Percentiles rank a stretch among this genome's conserved stretches.
phyloP scores from a whole-genome alignment of 495 filamentous ascomycete species.

The Penicillium paradoxum region DNA sequence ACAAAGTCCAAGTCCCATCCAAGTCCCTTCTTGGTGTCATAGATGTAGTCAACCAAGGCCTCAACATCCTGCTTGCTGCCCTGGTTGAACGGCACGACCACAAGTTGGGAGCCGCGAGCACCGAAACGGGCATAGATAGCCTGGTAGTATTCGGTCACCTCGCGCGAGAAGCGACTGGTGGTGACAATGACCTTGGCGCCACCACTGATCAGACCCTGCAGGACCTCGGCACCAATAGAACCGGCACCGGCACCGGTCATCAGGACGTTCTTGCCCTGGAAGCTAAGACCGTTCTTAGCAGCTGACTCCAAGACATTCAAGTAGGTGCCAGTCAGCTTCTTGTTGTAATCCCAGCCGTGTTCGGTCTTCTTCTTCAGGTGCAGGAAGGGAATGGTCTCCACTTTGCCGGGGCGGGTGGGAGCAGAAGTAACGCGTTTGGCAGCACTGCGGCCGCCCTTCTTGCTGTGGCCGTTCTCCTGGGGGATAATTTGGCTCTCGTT shows the following conservation, averaged over 20 bases:
- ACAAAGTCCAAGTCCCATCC: constrained; percentile 98
- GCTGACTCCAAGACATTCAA: constrained; percentile 86
- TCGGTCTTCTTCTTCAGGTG: constrained; percentile 93
- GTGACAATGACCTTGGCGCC: constrained; percentile 95
- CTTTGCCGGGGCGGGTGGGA: constrained; percentile 71
- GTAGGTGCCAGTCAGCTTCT: constrained; percentile 90
- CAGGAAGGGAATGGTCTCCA: constrained; percentile 96
- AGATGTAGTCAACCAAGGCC: constrained; percentile 89
- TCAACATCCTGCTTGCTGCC: constrained; percentile 97
- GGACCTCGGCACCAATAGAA: constrained; percentile 96
- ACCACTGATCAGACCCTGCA: constrained; percentile 93
- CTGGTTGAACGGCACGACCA: constrained; percentile 98
- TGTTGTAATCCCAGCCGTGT: constrained; percentile 98
- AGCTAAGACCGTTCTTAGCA: constrained; percentile 79
- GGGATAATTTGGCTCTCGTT: constrained; percentile 96
- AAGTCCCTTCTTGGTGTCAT: constrained; percentile 91
- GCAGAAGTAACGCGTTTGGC: constrained; percentile 53
- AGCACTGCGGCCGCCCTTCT: constrained; percentile 61
- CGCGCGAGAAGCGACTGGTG: constrained; percentile 90
- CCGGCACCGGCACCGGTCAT: constrained; percentile 99
- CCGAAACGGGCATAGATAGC: constrained; percentile 95
- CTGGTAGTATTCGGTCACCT: constrained; percentile 99
- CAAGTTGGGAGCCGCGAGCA: constrained; percentile 88
- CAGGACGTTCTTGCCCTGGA: constrained; percentile 90
- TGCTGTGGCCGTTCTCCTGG: constrained; percentile 64